These are phyloP conservation scores for Russula virescens DNA, from an alignment of 768 basidiomycete species.

Conservation along the genomic window DNA sequence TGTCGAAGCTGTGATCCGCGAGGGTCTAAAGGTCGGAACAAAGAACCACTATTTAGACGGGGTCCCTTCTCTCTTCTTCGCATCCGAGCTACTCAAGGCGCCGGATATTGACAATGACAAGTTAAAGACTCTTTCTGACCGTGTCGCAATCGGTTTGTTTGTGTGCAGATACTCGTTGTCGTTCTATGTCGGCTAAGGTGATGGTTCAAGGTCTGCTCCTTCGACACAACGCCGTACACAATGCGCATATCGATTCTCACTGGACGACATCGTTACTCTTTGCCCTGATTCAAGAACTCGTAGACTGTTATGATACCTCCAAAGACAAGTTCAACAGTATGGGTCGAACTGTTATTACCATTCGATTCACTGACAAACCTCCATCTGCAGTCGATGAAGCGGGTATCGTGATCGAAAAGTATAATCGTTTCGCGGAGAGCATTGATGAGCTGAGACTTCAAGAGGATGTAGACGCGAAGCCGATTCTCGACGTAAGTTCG, in stretches of 20 bases:
- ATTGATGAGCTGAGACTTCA: slow-evolving; percentile 60
- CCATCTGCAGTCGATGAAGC: slow-evolving; percentile 39
- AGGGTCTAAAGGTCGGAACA: slow-evolving; percentile 77
- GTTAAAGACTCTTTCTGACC: slow-evolving; percentile 40
- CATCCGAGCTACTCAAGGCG: slow-evolving; percentile 40
- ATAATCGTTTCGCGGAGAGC: slow-evolving; percentile 57
- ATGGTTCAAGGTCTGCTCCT: slow-evolving; percentile 52
- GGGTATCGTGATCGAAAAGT: slow-evolving; percentile 46
- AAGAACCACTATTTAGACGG: slow-evolving; percentile 76
- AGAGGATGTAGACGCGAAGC: slow-evolving; percentile 56
- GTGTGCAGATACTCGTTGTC: slow-evolving; percentile 19
- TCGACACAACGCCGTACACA: slow-evolving; percentile 62
- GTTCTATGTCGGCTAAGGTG: neutral
- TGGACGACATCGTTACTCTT: slow-evolving; percentile 74
- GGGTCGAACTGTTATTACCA: slow-evolving; percentile 21
- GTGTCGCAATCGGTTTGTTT: slow-evolving; percentile 58
- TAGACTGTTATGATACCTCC: slow-evolving; percentile 43
- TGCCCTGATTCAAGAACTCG: slow-evolving; percentile 66
- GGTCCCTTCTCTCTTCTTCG: slow-evolving; percentile 59
- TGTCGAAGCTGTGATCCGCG: slow-evolving; percentile 67
- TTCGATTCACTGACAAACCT: slow-evolving; percentile 22
- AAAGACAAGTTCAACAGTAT: slow-evolving; percentile 42
- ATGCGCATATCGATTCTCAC: slow-evolving; percentile 50
- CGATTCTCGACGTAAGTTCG: slow-evolving; percentile 68
- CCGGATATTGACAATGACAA: slow-evolving; percentile 33